These are phyloP conservation scores for Amphirosellinia nigrospora DNA, from an alignment of 495 filamentous ascomycete genomes.

Conservation along the genomic window DNA sequence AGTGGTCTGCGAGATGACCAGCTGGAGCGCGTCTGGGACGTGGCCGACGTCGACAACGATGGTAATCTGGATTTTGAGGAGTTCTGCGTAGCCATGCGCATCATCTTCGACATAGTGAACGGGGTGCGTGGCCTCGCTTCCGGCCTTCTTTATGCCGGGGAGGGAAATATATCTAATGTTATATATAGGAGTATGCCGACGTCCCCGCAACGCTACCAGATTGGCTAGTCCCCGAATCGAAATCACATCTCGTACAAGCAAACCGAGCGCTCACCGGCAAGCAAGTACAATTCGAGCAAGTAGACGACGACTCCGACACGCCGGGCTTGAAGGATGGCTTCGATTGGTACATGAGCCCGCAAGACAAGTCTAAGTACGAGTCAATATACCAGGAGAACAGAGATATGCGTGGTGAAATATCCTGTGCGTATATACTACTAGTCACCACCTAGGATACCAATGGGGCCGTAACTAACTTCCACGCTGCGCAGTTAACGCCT, in stretches of 20 bases:
- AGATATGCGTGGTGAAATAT: slow-evolving; percentile 81
- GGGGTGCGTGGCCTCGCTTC: slow-evolving; percentile 64
- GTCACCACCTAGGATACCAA: not conserved
- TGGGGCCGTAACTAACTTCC: not conserved
- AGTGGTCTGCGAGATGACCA: slow-evolving; percentile 90
- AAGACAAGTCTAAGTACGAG: slow-evolving; percentile 90
- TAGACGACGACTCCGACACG: slow-evolving; percentile 76
- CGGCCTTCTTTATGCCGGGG: not conserved
- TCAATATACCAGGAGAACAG: slow-evolving; percentile 92
- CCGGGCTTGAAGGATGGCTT: slow-evolving; percentile 92
- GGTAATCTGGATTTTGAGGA: slow-evolving; percentile 98
- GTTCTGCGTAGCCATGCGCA: slow-evolving; percentile 97
- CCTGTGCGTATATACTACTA: slow-evolving; percentile 61
- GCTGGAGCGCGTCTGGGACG: slow-evolving; percentile 95
- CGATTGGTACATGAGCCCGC: slow-evolving; percentile 98
- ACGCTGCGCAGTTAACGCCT: slow-evolving; percentile 68
- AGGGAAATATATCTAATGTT: slow-evolving; percentile 22
- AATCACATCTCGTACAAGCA: slow-evolving; percentile 93
- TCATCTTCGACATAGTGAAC: slow-evolving; percentile 96
- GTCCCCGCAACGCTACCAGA: slow-evolving; percentile 85
- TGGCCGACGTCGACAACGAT: slow-evolving; percentile 95
- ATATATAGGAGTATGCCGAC: slow-evolving; percentile 76
- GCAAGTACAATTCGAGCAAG: slow-evolving; percentile 79
- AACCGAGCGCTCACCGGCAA: slow-evolving; percentile 77
- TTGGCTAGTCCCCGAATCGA: slow-evolving; percentile 96